Percentiles rank a stretch among this genome's conserved stretches.
These are phyloP conservation scores for Fusarium dimerum DNA, from an alignment of 2,329 filamentous ascomycete genomes.

Conservation along the genomic window DNA sequence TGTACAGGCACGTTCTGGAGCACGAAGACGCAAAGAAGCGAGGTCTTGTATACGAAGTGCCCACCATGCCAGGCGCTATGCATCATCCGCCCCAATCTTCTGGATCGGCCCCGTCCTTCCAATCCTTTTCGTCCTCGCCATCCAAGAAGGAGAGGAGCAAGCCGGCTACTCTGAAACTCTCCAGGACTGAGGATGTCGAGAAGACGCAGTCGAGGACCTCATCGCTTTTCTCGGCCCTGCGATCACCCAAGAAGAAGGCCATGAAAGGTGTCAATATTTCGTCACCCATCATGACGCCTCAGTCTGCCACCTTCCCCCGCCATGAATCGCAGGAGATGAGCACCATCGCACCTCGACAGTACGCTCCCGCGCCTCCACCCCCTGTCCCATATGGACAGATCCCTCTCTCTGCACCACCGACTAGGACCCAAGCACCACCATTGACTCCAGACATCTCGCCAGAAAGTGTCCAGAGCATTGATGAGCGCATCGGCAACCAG, in stretches of 20 bases:
- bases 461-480: conserved; percentile 49
- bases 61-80: conserved; percentile 35
- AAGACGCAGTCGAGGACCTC: conserved; percentile 58
- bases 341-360: conserved; percentile 58
- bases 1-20: conserved; percentile 91
- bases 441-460: conserved; percentile 42
- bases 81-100: conserved; percentile 24
- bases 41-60: conserved; percentile 50
- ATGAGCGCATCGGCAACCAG: conserved; percentile 53
- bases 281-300: conserved; percentile 65
- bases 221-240: conserved; percentile 61
- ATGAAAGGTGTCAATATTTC: conserved; percentile 59
- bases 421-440: conserved; percentile 23
- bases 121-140: conserved; percentile 33
- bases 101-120: conserved; percentile 22
- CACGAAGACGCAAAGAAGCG: conserved; percentile 71
- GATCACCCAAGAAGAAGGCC: conserved; percentile 58
- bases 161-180: conserved; percentile 52
- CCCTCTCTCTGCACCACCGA: conserved; percentile 34
- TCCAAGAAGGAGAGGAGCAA: conserved; percentile 51
- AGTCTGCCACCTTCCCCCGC: conserved; percentile 60
- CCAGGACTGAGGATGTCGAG: conserved; percentile 41
- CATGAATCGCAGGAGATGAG: conserved; percentile 58
- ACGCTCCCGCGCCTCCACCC: conserved; percentile 58
- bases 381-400: conserved; percentile 52